Conservation (phyloP, 208 protist species). For the Leishmania arabica region DNA sequence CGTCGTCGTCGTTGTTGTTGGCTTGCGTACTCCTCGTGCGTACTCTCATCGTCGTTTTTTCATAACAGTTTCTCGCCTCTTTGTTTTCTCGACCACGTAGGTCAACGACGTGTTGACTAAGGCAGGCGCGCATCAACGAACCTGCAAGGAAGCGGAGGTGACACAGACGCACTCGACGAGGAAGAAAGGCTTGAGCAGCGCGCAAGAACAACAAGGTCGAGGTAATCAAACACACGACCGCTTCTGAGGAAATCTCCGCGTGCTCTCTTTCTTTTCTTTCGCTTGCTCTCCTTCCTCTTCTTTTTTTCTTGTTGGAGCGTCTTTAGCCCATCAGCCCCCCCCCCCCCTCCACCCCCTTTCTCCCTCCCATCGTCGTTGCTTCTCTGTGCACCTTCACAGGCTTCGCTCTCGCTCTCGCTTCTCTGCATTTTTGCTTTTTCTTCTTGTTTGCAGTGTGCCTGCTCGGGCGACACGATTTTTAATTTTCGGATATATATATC, state of each 20-base stretch:
- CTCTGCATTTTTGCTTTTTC: neutral
- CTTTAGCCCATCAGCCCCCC: neutral
- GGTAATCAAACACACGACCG: neutral
- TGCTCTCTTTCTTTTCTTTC: neutral
- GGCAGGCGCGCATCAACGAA: neutral
- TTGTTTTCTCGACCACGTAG: neutral
- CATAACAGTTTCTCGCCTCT: neutral
- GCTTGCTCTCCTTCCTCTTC: constrained; percentile 13
- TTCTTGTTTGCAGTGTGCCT: neutral
- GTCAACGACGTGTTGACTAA: neutral
- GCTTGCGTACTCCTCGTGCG: neutral
- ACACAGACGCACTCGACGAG: neutral
- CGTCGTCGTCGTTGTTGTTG: neutral
- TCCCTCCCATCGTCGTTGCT: neutral
- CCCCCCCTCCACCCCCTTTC: neutral
- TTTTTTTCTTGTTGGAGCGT: constrained; percentile 7
- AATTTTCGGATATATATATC: no score
- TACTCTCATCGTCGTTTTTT: neutral
- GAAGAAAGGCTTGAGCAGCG: neutral
- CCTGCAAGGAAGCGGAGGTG: neutral
- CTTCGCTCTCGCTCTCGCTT: neutral
- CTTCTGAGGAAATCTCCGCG: neutral
- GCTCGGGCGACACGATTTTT: neutral
- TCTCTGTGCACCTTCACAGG: neutral
- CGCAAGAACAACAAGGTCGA: neutral